These are phyloP conservation scores for Wickerhamiella australiensis DNA, from an alignment of 805 yeast species.

Conservation along the genomic window DNA sequence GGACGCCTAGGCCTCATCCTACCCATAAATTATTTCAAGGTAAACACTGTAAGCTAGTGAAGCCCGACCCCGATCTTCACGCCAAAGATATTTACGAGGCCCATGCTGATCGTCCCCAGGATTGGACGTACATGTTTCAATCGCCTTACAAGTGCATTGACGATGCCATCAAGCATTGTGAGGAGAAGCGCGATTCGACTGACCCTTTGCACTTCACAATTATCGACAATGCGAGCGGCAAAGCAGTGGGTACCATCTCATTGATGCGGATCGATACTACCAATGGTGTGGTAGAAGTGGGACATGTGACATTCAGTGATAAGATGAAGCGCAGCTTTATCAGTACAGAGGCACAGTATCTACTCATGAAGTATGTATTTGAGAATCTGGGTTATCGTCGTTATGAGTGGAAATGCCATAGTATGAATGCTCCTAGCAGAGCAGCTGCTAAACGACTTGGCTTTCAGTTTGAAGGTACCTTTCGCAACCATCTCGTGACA, in stretches of 20 bases:
- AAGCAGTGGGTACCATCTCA: conserved; percentile 25
- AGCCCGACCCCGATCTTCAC: conserved; percentile 13
- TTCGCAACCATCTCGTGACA: conserved; percentile 25
- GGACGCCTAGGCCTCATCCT: conserved; percentile 13
- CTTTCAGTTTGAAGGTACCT: conserved; percentile 27
- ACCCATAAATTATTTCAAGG: conserved; percentile 5
- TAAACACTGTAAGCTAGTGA: conserved; percentile 13
- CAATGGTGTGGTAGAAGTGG: conserved; percentile 26
- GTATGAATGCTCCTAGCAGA: conserved; percentile 25
- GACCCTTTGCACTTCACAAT: conserved; percentile 21
- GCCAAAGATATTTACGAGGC: conserved; percentile 14
- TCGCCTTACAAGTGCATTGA: conserved; percentile 16
- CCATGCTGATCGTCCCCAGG: conserved; percentile 5
- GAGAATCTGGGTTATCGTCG: conserved; percentile 26
- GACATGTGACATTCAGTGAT: conserved; percentile 24
- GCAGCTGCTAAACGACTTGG: conserved; percentile 29
- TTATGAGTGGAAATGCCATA: conserved; percentile 30
- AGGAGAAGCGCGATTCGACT: not conserved
- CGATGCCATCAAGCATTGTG: conserved; percentile 12
- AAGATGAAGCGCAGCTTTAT: conserved; percentile 22
- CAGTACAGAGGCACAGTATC: conserved; percentile 28
- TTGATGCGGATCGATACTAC: conserved; percentile 24
- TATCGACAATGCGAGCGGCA: conserved; percentile 17
- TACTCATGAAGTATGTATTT: conserved; percentile 26
- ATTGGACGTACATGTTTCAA: conserved; percentile 20